Base-by-base conservation (phyloP, 1,284 basidiomycete species). In the Meripilus lineatus region DNA sequence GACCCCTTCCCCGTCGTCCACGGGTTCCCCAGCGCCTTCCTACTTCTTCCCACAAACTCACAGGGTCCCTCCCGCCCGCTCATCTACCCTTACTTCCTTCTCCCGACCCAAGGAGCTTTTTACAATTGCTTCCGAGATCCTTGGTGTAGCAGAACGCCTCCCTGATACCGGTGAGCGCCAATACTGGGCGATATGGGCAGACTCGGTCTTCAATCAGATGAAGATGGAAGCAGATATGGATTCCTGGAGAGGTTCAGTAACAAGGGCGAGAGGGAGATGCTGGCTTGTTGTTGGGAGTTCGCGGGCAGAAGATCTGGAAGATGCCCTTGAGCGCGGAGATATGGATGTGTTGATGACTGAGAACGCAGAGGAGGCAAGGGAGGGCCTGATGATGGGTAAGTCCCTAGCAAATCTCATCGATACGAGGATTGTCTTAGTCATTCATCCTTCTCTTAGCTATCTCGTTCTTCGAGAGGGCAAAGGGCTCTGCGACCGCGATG, bases 121-220 rank as follows among this genome's bases (percentile, higher is more conserved):
- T 60, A 79, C 75, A 13, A 73, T 82, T 46, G 80, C 75, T 3
- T 69, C 71, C 5, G 76, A 80, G 50, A 75, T 82, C n/a, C 64
- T 82, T 11, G 64, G 72, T 32, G 65, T 81, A 20, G 71, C 79
- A 0, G 79, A 81, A 52, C 77, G 75, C 34, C 63, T 82, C 14
- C 57, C 67, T 0, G 46, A 53, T 4, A 56, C 71, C 0, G 50
- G 61, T 1, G 70, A 77, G 48, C 67, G 80, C 32, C 63, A 68
- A 40, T 65, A 69, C 38, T 83, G 79, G 79, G 79, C 77, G 0
- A 49, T 57, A 1, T 81, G 77, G 74, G 78, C 79, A 1, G 78
- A 81, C 52, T 68, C 69, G 3, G 68, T 81, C 10, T 74, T 82
- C 50, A 64, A 66, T 30, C 79, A 82, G 66, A 80, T 84, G 72